These are phyloP conservation scores for Penicillium verhagenii DNA, from an alignment of 495 filamentous ascomycete genomes.

Conservation along the genomic window DNA sequence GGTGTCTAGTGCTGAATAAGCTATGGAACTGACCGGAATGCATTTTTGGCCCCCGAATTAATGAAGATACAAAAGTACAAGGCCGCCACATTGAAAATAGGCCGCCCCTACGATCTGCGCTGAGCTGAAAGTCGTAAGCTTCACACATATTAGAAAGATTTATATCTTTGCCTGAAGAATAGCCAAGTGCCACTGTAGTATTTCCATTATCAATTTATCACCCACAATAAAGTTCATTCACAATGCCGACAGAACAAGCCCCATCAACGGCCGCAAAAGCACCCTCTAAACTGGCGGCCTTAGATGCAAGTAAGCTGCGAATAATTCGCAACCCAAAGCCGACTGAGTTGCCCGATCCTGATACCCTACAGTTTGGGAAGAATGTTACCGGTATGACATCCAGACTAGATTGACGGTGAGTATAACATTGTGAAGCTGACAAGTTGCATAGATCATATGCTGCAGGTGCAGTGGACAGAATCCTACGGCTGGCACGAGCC, in stretches of 20 bases:
- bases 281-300: not conserved
- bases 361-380: not conserved
- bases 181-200: no score
- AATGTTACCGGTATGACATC: not conserved
- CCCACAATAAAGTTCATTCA: no score
- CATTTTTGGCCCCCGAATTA: not conserved
- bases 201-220: no score
- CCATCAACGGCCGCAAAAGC: not conserved
- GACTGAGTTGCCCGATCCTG: not conserved
- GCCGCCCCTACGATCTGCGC: not conserved
- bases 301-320: not conserved
- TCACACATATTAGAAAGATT: not conserved
- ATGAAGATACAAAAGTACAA: not conserved
- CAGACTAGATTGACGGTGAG: no score
- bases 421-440: not conserved
- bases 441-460: conserved; percentile 63
- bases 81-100: not conserved
- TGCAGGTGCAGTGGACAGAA: conserved; percentile 62
- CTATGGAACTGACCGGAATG: not conserved
- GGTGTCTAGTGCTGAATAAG: not conserved
- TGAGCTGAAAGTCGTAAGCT: not conserved
- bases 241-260: not conserved
- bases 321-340: not conserved
- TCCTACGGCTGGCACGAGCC: conserved; percentile 64
- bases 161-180: not conserved